phyloP scores from a whole-genome alignment of 768 basidiomycete genomes.

The Boletellus emodensis region DNA sequence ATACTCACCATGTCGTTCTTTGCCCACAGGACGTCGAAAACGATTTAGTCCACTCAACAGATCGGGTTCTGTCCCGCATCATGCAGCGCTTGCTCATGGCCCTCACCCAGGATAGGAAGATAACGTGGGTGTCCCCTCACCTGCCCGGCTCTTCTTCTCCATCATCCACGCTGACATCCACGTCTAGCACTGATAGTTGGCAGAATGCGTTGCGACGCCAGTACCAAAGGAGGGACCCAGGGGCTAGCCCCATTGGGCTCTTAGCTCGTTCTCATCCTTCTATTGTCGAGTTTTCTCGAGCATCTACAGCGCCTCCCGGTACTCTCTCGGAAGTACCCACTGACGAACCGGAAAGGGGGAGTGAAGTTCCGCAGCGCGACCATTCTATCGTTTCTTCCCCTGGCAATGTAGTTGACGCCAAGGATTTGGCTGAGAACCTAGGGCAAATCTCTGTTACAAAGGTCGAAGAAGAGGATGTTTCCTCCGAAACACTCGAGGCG shows the following conservation, averaged over 20 bases:
- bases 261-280: conserved; percentile 21
- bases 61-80: conserved; percentile 60
- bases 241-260: conserved; percentile 69
- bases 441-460: conserved; percentile 9
- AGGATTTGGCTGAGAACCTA: conserved; percentile 1
- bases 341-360: conserved; percentile 8
- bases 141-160: conserved; percentile 11
- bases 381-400: conserved; percentile 4
- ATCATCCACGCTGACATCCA: conserved; percentile 16
- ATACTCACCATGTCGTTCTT: conserved; percentile 10
- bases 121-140: conserved; percentile 49
- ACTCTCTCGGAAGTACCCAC: conserved; percentile 6
- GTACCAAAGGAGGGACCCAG: conserved; percentile 68
- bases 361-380: conserved; percentile 13
- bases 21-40: conserved; percentile 66
- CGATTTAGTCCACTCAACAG: conserved; percentile 62
- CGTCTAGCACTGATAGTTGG: conserved; percentile 66
- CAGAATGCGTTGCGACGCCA: conserved; percentile 74
- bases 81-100: conserved; percentile 72
- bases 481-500: conserved; percentile 15
- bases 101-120: conserved; percentile 77
- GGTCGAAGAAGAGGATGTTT: conserved; percentile 20
- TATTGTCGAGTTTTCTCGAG: conserved; percentile 27
- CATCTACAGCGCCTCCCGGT: conserved; percentile 23
- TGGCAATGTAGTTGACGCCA: background rate